These are phyloP conservation scores for Bidens hawaiensis DNA, from an alignment of 140 eudicot genomes.

Conservation along the genomic window DNA sequence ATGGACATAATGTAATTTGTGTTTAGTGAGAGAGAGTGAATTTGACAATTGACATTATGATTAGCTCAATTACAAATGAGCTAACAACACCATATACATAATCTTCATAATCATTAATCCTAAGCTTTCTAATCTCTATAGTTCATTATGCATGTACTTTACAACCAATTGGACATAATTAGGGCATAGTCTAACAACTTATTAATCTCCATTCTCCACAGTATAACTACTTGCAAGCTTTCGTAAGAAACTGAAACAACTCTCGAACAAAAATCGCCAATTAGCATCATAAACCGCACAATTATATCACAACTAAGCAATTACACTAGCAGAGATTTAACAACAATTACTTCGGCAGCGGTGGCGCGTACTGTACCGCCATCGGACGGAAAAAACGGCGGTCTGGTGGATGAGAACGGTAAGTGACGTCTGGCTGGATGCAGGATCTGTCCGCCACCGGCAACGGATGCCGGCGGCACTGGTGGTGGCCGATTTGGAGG, in stretches of 20 bases:
- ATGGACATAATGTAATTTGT: too few species aligned
- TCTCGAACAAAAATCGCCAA: neutral
- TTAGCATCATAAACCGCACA: neutral
- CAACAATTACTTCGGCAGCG: constrained; percentile 47
- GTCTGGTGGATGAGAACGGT: constrained; percentile 58
- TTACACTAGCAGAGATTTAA: constrained; percentile 61
- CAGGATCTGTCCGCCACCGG: constrained; percentile 46
- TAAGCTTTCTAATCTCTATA: too few species aligned
- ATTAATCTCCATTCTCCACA: neutral
- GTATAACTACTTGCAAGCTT: neutral
- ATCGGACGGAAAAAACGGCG: constrained; percentile 55
- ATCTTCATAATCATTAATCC: too few species aligned
- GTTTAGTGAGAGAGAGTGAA: too few species aligned
- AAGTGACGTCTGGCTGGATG: constrained; percentile 53
- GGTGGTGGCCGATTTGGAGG: constrained; percentile 43
- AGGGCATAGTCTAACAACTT: neutral
- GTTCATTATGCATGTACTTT: too few species aligned
- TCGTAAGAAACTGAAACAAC: neutral
- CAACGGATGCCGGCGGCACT: constrained; percentile 30
- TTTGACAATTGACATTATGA: too few species aligned
- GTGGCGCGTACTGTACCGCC: constrained; percentile 17
- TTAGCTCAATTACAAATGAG: too few species aligned
- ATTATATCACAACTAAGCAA: neutral
- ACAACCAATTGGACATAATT: neutral
- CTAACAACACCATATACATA: too few species aligned